Percentiles rank a stretch among this genome's conserved stretches.
These are phyloP conservation scores for Prunus mongolica DNA, from an alignment of 306 rosid species.

Conservation along the genomic window DNA sequence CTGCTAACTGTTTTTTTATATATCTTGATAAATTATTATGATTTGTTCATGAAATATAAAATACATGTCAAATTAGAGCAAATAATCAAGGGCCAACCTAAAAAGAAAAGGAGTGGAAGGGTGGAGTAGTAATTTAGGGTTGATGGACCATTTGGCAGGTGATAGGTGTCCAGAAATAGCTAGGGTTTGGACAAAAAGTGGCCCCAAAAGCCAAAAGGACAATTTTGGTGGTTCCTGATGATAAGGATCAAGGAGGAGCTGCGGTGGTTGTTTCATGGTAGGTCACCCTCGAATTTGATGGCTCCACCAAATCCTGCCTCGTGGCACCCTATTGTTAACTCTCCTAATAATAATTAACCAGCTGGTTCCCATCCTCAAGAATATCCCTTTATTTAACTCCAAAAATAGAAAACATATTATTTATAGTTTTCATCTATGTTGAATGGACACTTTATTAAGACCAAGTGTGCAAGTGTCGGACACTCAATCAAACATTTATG, in stretches of 20 bases:
- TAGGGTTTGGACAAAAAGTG: neutral
- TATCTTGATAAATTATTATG: neutral
- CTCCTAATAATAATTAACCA: neutral
- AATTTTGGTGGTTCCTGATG: neutral
- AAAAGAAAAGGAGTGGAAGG: neutral
- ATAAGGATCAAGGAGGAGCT: neutral
- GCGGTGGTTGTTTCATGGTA: neutral
- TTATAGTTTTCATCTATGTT: neutral
- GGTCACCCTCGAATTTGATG: neutral
- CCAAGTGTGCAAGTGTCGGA: no score
- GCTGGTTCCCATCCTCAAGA: neutral
- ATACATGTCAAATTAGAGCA: no score
- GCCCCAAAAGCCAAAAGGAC: neutral
- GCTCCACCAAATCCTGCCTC: slow-evolving; percentile 1
- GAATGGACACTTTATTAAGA: no score
- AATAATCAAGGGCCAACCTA: no score
- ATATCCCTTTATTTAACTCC: neutral
- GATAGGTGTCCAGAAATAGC: neutral
- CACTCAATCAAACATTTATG: no score
- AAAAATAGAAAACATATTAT: neutral
- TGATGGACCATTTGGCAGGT: neutral
- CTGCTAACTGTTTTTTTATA: neutral
- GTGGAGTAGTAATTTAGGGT: neutral
- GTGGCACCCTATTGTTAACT: neutral
- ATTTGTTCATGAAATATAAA: no score